Conservation (phyloP, 768 basidiomycete species). For the Lactarius sp. region DNA sequence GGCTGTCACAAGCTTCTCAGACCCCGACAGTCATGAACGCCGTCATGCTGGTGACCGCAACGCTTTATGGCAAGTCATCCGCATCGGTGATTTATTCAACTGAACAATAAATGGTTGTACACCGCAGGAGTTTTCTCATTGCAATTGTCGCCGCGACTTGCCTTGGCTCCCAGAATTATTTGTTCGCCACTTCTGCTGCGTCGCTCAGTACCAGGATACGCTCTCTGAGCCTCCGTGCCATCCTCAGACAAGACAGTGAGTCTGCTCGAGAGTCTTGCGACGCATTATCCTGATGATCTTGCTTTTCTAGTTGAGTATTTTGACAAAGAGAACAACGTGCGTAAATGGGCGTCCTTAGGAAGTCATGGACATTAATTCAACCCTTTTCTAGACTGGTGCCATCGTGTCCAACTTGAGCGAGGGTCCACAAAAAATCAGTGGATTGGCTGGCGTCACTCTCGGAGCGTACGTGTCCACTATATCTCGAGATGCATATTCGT, state of each 20-base stretch:
- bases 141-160: conserved; percentile 54
- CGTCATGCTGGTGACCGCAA: conserved; percentile 56
- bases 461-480: conserved; percentile 46
- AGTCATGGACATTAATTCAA: conserved; percentile 14
- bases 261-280: background rate
- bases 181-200: conserved; percentile 62
- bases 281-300: conserved; percentile 13
- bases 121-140: conserved; percentile 64
- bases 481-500: conserved; percentile 24
- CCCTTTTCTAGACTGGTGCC: conserved; percentile 53
- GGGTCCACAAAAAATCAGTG: conserved; percentile 79
- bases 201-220: conserved; percentile 63
- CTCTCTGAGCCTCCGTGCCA: conserved; percentile 62
- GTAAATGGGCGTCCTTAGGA: conserved; percentile 28
- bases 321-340: conserved; percentile 69
- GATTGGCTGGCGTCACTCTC: conserved; percentile 77
- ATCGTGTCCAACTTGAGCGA: conserved; percentile 75
- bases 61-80: conserved; percentile 51
- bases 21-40: conserved; percentile 35
- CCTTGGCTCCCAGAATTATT: conserved; percentile 60
- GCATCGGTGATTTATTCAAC: background rate
- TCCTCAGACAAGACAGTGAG: conserved; percentile 80
- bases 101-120: conserved; percentile 12
- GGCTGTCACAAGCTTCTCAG: conserved; percentile 51
- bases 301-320: conserved; percentile 65